Base-by-base conservation (phyloP, 1,284 basidiomycete species). In the Marasmius fiardii region DNA sequence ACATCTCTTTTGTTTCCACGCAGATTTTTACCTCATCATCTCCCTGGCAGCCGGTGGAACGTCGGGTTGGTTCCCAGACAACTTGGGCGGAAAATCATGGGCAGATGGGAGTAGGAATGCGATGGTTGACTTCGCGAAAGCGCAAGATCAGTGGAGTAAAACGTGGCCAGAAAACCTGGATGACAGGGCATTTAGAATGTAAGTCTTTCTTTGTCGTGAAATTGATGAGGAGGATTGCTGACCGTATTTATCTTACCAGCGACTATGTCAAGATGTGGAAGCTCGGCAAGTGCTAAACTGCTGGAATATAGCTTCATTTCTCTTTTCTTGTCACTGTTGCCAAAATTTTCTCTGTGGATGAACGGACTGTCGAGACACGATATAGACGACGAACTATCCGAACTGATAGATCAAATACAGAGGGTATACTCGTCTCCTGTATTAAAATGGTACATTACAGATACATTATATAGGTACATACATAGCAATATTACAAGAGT, bases 31-130 rank as follows among this genome's bases (percentile, higher is more conserved):
- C 71, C 68, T 94, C 33, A 81, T 89, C 59, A 74, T 93, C 58
- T 78, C 89, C 67, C 74, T 93, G 23, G 89, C 88, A 0, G 90
- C 79, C 1, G 92, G 92, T 0, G 88, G 90, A 1, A 92, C 87
- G 49, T 86, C 82, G 60, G 92, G 91, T 20, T 93, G 86, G 86
- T 93, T 93, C 80, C 86, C 86, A 1, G 88, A 91, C 61, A 71
- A 74, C 21, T 70, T 82, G 14, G 89, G 88, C 35, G 76, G 74
- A 31, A 94, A 93, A 71, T 84, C 87, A 43, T 94, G 92, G 92
- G 79, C 80, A 58, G 89, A 92, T 67, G 77, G 76, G 18, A 83
- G 81, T 23, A 61, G 60, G 43, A 79, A 78, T 35, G 87, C 88
- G 0, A 87, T 87, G 81, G 73, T 71, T n/a, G 84, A 88, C 54